phyloP scores from a whole-genome alignment of 306 rosid species.

The Mimosa bimucronata region DNA sequence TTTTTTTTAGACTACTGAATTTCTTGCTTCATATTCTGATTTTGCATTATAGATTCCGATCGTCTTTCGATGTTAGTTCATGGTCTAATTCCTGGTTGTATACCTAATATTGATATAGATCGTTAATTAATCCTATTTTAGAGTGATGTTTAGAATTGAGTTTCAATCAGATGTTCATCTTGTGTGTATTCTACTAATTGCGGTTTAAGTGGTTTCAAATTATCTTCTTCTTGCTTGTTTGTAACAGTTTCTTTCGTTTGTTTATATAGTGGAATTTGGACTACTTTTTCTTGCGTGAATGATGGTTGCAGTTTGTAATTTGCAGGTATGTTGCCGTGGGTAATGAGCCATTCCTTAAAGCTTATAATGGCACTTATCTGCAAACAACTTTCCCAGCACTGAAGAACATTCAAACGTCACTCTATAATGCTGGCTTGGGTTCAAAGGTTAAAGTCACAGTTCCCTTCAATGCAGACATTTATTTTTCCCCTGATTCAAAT shows the following conservation, averaged over 20 bases:
- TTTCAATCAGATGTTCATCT: neutral
- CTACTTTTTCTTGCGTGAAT: neutral
- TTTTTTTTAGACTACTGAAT: no score
- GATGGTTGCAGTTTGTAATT: constrained; percentile 36
- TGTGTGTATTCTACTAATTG: neutral
- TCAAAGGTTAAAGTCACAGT: constrained; percentile 77
- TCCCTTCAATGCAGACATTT: constrained; percentile 94
- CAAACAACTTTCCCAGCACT: constrained; percentile 74
- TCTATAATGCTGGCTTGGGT: constrained; percentile 65
- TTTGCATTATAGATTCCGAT: neutral
- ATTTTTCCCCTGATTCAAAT: constrained; percentile 78
- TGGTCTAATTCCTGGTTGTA: constrained; percentile 32
- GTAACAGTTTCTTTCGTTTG: neutral
- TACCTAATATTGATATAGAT: neutral
- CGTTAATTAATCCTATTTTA: neutral
- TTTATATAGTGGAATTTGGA: neutral
- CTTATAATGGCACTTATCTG: constrained; percentile 75
- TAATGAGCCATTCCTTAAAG: constrained; percentile 87
- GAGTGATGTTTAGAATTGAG: no score
- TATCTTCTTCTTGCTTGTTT: neutral
- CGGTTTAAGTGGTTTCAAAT: neutral
- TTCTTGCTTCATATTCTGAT: neutral
- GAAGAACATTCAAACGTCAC: constrained; percentile 74
- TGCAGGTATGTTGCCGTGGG: constrained; percentile 93
- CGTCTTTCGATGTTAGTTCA: constrained; percentile 23